Base-by-base conservation (phyloP, 2,329 filamentous ascomycete genomes). In the Botrytis medusae region DNA sequence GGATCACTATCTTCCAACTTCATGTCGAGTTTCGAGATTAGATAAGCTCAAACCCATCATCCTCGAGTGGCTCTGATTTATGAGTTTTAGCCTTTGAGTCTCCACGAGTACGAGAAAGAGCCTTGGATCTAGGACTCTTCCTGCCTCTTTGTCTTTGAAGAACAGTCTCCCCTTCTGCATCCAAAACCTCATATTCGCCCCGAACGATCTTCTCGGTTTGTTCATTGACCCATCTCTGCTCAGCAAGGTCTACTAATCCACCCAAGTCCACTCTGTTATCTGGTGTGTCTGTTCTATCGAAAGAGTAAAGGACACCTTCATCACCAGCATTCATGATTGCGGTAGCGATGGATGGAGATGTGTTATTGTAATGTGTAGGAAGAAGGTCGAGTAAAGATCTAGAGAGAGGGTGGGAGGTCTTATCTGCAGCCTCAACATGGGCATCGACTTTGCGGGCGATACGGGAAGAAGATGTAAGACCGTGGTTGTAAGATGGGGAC, bases 101-200 rank as follows among this genome's bases (percentile, higher is more conserved):
- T 9, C n/a, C 65, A 18, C 34, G 65, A 57, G 65, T 42, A 57
- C 48, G 65, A 57, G 48, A 69, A n/a, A 69, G 65, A 29, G 71
- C 68, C 74, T 77, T 77, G 70, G 77, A 75, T 76, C 78, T 81
- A 2, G 80, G 79, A 63, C 77, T 80, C 74, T 76, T 78, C 74
- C 77, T 78, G 60, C 75, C 75, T 74, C 78, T 78, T 7, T 68
- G 74, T 65, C 71, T 78, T 34, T 77, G 69, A n/a, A 77, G 72
- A 25, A 76, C 76, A 14, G 73, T 77, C 76, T 81, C 79, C 6
- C 80, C 80, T 7, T 78, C 73, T n/a, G 73, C 74, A 74, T 82
- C 80, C 42, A 82, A 65, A 29, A 82, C 78, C 74, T 81, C 80
- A 63, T 81, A 82, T 68, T 82, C 80, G 12, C 75, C 78, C 62